A percentile compares a stretch with the other conserved stretches of the same genome.
Conservation (phyloP, 192 early-diverging fungal genomes). For the Pilobolus umbonatus region DNA sequence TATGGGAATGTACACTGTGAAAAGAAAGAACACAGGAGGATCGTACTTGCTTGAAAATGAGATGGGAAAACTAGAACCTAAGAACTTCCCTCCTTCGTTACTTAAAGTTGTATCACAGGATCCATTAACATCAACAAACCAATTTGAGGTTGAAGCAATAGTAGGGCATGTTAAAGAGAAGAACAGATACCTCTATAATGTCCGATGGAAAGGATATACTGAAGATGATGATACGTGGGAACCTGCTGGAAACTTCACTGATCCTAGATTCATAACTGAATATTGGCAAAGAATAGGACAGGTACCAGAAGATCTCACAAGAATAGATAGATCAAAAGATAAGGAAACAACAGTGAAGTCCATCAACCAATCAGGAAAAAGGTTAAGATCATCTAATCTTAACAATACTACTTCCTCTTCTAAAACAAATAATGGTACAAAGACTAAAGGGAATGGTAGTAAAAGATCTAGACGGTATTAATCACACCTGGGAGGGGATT, state of each 20-base stretch:
- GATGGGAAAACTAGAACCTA: neutral
- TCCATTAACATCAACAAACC: neutral
- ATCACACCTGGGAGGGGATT: no score
- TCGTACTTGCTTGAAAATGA: neutral
- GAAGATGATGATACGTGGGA: neutral
- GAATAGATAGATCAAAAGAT: neutral
- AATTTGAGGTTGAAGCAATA: neutral
- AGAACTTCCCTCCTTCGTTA: neutral
- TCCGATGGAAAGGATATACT: neutral
- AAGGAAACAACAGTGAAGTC: no score
- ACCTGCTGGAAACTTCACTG: neutral
- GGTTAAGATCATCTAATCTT: neutral
- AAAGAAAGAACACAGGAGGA: neutral
- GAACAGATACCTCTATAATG: neutral
- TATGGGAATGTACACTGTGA: neutral
- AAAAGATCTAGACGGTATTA: no score
- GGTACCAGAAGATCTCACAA: neutral
- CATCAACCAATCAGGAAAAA: neutral
- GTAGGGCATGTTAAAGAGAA: neutral
- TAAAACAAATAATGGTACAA: no score
- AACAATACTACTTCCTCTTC: no score
- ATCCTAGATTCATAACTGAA: neutral
- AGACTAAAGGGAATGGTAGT: no score
- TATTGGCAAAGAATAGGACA: neutral
- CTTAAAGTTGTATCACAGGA: neutral